Evolutionary conservation across 805 yeast genomes (phyloP), one percentile per base, ranked within the genome.

Genomic region (Ogataea nitratoaversa): DNA sequence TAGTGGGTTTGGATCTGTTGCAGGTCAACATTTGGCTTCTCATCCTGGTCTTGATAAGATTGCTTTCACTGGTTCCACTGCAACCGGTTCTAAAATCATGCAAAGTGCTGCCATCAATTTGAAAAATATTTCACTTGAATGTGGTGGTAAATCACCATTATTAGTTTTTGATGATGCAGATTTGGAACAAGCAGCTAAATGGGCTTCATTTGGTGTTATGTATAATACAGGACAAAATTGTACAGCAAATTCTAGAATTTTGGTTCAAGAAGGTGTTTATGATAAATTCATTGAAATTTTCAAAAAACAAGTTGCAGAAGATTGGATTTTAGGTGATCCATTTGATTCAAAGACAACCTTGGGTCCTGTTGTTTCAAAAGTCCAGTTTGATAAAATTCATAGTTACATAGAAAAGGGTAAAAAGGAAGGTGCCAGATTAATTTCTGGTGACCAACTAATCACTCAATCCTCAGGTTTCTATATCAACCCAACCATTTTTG

Each of bases 401-500:
- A 48, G 55, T 16, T 76, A 69, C 51, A 71, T 76, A 42, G 62
- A 63, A 34, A 51, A 54, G 33, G 82, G 79, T 37, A 62, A 62
- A 45, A 58, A 63, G 5, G 75, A 71, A 50, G 81, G 79, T 39
- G 78, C 76, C n/a, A 60, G 66, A 27, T 39, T 70, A 35, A 53
- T 70, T 34, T 48, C 67, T 12, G 74, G 78, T 25, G 75, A 71
- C 38, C 65, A 66, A 36, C 50, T 46, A 16, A 60, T 70, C 52
- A 50, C 71, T 43, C 69, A 63, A 66, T 31, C 68, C 67, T 42
- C 34, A 11, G 95, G 95, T 4, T 85, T 63, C 65, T 87, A 66
- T 60, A 68, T 86, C 50, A 72, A 76, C 52, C 95, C 95, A 42
- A 84, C 95, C 4, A 70, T 87, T 32, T 85, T 86, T 52, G 72